phyloP scores from a whole-genome alignment of 352 stramenopile species.

The Phytophthora pluvialis region DNA sequence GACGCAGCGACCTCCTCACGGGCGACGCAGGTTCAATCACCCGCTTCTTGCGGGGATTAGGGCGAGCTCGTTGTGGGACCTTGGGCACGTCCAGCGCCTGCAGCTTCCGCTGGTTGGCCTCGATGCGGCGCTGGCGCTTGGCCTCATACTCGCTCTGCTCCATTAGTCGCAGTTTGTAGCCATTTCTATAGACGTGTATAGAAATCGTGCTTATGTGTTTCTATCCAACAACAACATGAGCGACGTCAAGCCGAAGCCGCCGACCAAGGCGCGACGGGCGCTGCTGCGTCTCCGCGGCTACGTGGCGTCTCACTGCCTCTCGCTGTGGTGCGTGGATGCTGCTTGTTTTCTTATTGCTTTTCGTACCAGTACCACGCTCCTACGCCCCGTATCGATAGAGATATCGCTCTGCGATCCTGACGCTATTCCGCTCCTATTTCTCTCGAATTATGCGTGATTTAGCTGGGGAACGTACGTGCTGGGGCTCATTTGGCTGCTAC shows the following conservation, averaged over 20 bases:
- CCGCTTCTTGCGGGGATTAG: conserved; percentile 7
- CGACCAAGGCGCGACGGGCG: conserved; percentile 28
- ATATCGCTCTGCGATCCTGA: conserved; percentile 3
- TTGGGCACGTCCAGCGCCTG: conserved; percentile 44
- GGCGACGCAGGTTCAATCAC: conserved; percentile 9
- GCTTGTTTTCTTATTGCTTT: not conserved
- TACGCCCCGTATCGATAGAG: not conserved
- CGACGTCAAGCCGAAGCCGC: conserved; percentile 26
- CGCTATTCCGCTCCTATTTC: not conserved
- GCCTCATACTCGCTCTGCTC: conserved; percentile 60
- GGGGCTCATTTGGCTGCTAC: conserved; percentile 76
- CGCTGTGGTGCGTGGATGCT: conserved; percentile 42
- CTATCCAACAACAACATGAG: conserved; percentile 16
- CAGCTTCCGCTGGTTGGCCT: conserved; percentile 54
- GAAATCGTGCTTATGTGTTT: not conserved
- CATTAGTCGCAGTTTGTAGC: conserved; percentile 12
- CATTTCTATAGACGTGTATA: conserved; percentile 3
- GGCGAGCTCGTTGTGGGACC: not conserved
- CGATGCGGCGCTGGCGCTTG: conserved; percentile 63
- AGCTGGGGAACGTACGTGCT: conserved; percentile 77
- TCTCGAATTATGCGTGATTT: conserved; percentile 3
- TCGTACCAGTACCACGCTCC: conserved; percentile 1
- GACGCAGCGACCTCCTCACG: conserved; percentile 35
- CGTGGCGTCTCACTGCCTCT: conserved; percentile 38
- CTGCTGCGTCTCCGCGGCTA: conserved; percentile 38